Percentiles rank a stretch among this genome's conserved stretches.
Evolutionary conservation across 228 moss, liverwort and hornwort genomes (phyloP).

Genomic region (Sphagnum fallax): DNA sequence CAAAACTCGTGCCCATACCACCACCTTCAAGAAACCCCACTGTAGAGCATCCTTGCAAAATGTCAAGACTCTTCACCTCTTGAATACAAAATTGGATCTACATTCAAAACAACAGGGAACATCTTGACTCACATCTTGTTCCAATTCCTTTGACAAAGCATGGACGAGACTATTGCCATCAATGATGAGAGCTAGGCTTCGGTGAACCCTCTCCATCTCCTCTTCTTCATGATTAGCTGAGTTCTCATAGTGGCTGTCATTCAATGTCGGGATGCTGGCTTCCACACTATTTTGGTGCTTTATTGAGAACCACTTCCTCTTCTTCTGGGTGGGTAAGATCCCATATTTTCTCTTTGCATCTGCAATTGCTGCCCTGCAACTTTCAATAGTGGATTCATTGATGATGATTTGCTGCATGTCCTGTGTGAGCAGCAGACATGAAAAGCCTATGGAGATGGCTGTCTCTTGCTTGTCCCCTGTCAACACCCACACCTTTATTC

Average conservation of each 20-base stretch:
- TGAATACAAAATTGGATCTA: too few species aligned
- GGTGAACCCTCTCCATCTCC: constrained; percentile 9
- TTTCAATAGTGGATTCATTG: constrained; percentile 47
- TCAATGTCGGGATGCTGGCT: neutral
- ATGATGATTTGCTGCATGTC: constrained; percentile 83
- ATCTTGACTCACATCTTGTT: constrained; percentile 49
- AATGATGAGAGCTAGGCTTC: constrained; percentile 65
- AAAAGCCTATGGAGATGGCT: constrained; percentile 80
- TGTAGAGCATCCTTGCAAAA: too few species aligned
- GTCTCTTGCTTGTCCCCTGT: constrained; percentile 98
- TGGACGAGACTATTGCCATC: constrained; percentile 88
- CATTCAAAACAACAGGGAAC: too few species aligned
- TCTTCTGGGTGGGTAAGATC: constrained; percentile 10
- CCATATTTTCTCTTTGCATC: constrained; percentile 37
- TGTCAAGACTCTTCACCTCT: too few species aligned
- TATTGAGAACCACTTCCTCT: constrained; percentile 8
- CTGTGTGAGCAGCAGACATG: constrained; percentile 64
- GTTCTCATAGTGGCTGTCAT: constrained; percentile 4
- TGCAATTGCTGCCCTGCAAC: constrained; percentile 34
- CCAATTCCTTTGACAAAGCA: constrained; percentile 48
- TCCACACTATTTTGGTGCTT: constrained; percentile 14
- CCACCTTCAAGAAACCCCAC: too few species aligned
- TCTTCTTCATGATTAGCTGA: constrained; percentile 1
- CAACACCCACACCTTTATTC: constrained; percentile 84
- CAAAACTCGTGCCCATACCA: too few species aligned